A percentile compares a stretch with the other conserved stretches of the same genome.
phyloP scores from a whole-genome alignment of 805 yeast genomes.

The Nakazawaea siamensis region DNA sequence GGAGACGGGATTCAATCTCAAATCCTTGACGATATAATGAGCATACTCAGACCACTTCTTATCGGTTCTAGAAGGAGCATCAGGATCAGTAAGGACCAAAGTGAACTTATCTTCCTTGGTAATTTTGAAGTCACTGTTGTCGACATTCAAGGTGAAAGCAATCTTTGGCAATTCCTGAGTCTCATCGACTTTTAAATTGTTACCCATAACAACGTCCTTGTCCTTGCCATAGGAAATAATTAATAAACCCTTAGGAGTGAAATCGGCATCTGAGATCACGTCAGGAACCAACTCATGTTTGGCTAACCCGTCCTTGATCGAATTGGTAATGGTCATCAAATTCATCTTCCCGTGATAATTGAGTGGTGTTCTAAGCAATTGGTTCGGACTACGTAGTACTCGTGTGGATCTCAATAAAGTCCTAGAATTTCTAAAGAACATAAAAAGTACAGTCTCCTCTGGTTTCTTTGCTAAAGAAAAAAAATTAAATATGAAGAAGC shows the following conservation, averaged over 20 bases:
- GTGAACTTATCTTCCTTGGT: conserved; percentile 50
- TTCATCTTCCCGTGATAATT: conserved; percentile 20
- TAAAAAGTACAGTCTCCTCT: too few species aligned
- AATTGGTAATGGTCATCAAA: conserved; percentile 45
- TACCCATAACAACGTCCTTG: conserved; percentile 71
- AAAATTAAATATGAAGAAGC: too few species aligned
- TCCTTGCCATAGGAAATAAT: conserved; percentile 54
- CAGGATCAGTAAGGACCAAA: conserved; percentile 83
- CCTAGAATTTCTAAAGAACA: too few species aligned
- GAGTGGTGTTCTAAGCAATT: too few species aligned
- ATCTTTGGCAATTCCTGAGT: conserved; percentile 64
- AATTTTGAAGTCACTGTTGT: conserved; percentile 29
- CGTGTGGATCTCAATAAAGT: too few species aligned
- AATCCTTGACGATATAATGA: conserved; percentile 61
- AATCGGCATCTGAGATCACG: conserved; percentile 32
- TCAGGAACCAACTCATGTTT: conserved; percentile 46
- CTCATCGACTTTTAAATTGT: conserved; percentile 52
- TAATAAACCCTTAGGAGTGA: conserved; percentile 42
- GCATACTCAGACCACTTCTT: conserved; percentile 84
- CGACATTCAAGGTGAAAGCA: conserved; percentile 49
- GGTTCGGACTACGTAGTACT: too few species aligned
- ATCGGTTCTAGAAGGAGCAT: conserved; percentile 81
- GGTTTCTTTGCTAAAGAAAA: too few species aligned
- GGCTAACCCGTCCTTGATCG: conserved; percentile 39
- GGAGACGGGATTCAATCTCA: conserved; percentile 34